A percentile compares a stretch with the other conserved stretches of the same genome.
Evolutionary conservation across 2,329 filamentous ascomycete genomes (phyloP).

Genomic region (Pyrenophora teres): DNA sequence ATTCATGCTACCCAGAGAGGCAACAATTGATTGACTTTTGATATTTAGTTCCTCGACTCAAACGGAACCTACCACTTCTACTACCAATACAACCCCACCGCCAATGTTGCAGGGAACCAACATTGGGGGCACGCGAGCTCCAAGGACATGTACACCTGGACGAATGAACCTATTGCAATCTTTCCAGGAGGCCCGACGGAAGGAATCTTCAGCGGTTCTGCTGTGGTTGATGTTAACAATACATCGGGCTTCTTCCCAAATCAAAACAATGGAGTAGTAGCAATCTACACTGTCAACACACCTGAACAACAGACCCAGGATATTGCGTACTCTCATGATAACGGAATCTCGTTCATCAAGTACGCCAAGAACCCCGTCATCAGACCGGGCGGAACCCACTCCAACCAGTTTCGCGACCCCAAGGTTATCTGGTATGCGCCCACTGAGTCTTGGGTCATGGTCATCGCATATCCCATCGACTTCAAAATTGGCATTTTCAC

Average conservation of each 20-base stretch:
- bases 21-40: no score
- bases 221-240: conserved; percentile 66
- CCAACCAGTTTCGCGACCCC: conserved; percentile 66
- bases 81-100: conserved; percentile 65
- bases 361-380: conserved; percentile 67
- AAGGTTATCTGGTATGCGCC: conserved; percentile 64
- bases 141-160: conserved; percentile 66
- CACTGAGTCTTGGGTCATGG: conserved; percentile 61
- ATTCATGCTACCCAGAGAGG: no score
- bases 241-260: conserved; percentile 68
- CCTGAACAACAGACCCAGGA: conserved; percentile 59
- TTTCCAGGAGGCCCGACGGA: conserved; percentile 60
- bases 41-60: conserved; percentile 54
- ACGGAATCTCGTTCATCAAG: conserved; percentile 65
- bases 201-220: conserved; percentile 60
- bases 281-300: conserved; percentile 59
- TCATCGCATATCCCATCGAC: conserved; percentile 59
- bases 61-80: conserved; percentile 67
- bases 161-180: conserved; percentile 67
- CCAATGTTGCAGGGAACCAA: conserved; percentile 60
- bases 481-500: conserved; percentile 66
- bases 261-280: conserved; percentile 65
- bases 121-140: conserved; percentile 72
- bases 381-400: conserved; percentile 49
- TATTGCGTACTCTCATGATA: conserved; percentile 66